These are phyloP conservation scores for Sarocladiaceae sp. DNA, from an alignment of 2,329 filamentous ascomycete genomes.

Conservation along the genomic window DNA sequence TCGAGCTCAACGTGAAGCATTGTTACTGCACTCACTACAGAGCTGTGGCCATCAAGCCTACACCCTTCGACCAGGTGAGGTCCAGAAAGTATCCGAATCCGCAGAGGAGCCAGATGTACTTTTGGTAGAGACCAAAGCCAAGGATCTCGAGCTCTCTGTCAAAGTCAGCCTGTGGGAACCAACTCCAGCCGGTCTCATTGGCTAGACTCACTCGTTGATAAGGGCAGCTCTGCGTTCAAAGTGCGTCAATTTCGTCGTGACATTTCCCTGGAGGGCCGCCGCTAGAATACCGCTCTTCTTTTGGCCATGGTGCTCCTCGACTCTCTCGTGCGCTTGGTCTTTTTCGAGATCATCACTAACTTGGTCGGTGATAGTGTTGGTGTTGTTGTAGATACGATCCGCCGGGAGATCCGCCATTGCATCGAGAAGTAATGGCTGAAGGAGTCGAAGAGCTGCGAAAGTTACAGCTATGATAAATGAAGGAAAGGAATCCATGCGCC, in stretches of 20 bases:
- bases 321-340: not conserved
- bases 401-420: not conserved
- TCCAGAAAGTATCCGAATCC: slow-evolving; percentile 51
- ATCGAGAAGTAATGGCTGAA: not conserved
- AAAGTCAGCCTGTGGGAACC: slow-evolving; percentile 14
- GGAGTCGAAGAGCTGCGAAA: no score
- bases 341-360: not conserved
- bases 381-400: not conserved
- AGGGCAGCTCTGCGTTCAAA: slow-evolving; percentile 10
- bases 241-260: not conserved
- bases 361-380: not conserved
- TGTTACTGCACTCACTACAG: slow-evolving; percentile 9
- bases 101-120: slow-evolving; percentile 44
- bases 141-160: slow-evolving; percentile 41
- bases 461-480: no score
- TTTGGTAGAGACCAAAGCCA: slow-evolving; percentile 48
- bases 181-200: no score
- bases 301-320: not conserved
- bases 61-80: slow-evolving; percentile 35
- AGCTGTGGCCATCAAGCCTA: slow-evolving; percentile 33
- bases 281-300: not conserved
- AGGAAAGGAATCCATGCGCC: not conserved
- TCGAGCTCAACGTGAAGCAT: no score
- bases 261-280: not conserved
- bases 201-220: slow-evolving; percentile 9